phyloP scores from a whole-genome alignment of 2,329 filamentous ascomycete species.

The Apiospora kogelbergensis region DNA sequence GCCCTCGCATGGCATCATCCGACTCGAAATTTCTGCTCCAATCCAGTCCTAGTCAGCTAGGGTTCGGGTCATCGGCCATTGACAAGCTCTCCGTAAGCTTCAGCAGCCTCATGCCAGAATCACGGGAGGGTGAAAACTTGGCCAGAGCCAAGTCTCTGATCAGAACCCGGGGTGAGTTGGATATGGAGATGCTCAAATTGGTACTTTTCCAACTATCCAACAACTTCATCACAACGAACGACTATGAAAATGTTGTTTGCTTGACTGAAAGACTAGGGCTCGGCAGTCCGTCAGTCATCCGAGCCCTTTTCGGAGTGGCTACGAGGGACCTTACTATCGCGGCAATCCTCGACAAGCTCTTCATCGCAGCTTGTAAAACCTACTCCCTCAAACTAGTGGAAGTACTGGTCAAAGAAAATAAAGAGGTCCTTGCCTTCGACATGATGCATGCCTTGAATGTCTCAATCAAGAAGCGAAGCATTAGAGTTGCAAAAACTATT shows the following conservation, averaged over 20 bases:
- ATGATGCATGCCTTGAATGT: neutral
- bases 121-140: neutral
- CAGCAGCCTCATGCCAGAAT: neutral
- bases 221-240: neutral
- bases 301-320: neutral
- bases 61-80: neutral
- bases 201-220: neutral
- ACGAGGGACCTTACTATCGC: neutral
- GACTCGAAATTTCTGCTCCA: neutral
- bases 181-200: neutral
- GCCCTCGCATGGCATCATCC: neutral
- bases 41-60: neutral
- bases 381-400: neutral
- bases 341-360: neutral
- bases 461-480: neutral
- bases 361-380: neutral
- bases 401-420: neutral
- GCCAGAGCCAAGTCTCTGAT: neutral
- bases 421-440: neutral
- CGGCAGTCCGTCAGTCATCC: neutral
- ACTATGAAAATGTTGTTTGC: neutral
- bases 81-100: neutral
- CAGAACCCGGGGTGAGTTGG: neutral
- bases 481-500: neutral
- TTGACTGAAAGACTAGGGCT: neutral